Base-by-base conservation (phyloP, 441 rosid genomes). In the Adansonia gregorii region DNA sequence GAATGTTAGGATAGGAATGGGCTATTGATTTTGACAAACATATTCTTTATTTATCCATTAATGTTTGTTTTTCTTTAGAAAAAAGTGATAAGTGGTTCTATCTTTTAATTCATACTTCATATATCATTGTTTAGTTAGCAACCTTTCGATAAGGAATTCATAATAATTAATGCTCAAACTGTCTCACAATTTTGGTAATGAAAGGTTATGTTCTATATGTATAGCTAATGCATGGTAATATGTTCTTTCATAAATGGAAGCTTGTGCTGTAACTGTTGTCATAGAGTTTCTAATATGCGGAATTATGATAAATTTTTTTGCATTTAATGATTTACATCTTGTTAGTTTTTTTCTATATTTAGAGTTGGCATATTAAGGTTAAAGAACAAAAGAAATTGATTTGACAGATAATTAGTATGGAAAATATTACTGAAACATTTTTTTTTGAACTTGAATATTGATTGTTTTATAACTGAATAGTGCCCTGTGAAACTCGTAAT, bases 301-400 rank as follows among this genome's bases (percentile, higher is more conserved):
- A 17, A 43, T 67, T 43, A 14, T 67, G 51, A 19, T 67, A 43
- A 41, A 4, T 43, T 41, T 17, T 55, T 55, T 68, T 10, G 17
- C 65, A 64, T 64, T 24, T 54, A 7, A 73, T 59, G 58, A 79
- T n/a, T 65, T 43, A n/a, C n/a, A 51, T 39, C 5, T 61, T n/a
- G 2, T 49, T 35, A 9, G 71, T 46, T 52, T 79, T 75, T 41
- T 17, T 68, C 72, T 22, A 61, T 51, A 15, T 75, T 67, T 74
- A 24, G 61, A 75, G 9, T 48, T 64, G 12, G 11, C 76, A 41
- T 35, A 56, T 41, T n/a, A 41, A 49, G n/a, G 41, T 12, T 12
- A 12, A 58, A 60, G 19, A 27, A 24, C 4, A 9, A 27, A 11
- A 61, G n/a, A 49, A 24, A 49, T 46, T 74, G 2, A 60, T 61